A percentile compares a stretch with the other conserved stretches of the same genome.
Conservation (phyloP, 768 basidiomycete genomes). For the Kockovaella imperatae region DNA sequence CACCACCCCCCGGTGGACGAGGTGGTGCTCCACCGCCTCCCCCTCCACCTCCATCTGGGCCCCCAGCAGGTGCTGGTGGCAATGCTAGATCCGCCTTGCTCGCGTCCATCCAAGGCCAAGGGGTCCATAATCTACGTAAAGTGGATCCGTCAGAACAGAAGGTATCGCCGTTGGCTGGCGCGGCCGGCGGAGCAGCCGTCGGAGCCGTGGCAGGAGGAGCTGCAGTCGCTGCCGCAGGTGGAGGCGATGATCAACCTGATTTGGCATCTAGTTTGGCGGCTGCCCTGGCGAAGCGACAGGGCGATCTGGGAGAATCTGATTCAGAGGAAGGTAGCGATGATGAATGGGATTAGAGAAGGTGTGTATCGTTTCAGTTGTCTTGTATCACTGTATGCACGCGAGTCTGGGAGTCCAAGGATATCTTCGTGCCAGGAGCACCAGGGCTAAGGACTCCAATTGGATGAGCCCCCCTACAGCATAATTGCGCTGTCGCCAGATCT, state of each 20-base stretch:
- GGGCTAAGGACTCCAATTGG: too few relatives aligned
- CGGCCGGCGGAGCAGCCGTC: constrained; percentile 17
- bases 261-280: constrained; percentile 75
- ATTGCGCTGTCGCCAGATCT: too few relatives aligned
- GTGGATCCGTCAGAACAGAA: constrained; percentile 38
- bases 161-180: constrained; percentile 32
- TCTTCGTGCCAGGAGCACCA: too few relatives aligned
- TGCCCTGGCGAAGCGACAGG: constrained; percentile 72
- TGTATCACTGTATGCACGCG: not conserved
- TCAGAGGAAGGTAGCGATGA: constrained; percentile 58
- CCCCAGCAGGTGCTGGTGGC: constrained; percentile 24
- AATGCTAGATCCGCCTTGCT: constrained; percentile 55
- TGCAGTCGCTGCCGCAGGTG: constrained; percentile 23
- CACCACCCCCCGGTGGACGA: constrained; percentile 6
- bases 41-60: constrained; percentile 48
- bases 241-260: constrained; percentile 51
- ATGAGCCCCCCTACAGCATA: too few relatives aligned
- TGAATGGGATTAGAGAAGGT: constrained; percentile 38
- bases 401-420: too few relatives aligned
- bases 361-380: too few relatives aligned
- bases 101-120: constrained; percentile 73
- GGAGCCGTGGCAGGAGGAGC: constrained; percentile 19
- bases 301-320: constrained; percentile 74
- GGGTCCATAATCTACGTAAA: constrained; percentile 63
- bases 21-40: constrained; percentile 22